Conservation (phyloP, 2,329 filamentous ascomycete genomes). For the Colletotrichum neosansevieriae region DNA sequence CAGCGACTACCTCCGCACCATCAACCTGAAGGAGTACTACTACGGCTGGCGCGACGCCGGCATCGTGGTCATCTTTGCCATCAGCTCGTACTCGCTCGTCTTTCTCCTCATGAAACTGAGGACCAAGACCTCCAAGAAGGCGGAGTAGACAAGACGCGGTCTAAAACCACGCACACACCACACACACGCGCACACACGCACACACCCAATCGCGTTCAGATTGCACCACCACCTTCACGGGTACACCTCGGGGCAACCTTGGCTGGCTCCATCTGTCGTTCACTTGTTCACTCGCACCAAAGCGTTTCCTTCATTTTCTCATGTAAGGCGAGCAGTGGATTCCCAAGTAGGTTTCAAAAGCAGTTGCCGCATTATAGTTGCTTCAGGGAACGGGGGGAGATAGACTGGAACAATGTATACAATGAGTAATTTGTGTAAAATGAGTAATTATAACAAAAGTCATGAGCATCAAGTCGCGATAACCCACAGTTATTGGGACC, state of each 20-base stretch:
- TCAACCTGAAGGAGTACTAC: conserved; percentile 71
- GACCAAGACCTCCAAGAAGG: conserved; percentile 62
- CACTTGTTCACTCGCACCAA: not conserved
- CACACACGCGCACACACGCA: no score
- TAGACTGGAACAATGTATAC: no score
- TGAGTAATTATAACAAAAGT: no score
- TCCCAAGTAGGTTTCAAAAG: no score
- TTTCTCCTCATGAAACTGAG: conserved; percentile 61
- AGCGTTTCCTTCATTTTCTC: not conserved
- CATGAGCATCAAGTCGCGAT: no score
- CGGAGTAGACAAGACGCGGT: conserved; percentile 48
- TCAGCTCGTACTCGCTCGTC: conserved; percentile 64
- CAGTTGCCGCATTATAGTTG: no score
- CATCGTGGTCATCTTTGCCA: conserved; percentile 67
- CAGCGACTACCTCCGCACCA: conserved; percentile 68
- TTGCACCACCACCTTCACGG: conserved; percentile 1
- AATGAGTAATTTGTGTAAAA: no score
- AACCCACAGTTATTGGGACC: no score
- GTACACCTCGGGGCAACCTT: not conserved
- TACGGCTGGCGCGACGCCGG: conserved; percentile 76
- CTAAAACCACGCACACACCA: no score
- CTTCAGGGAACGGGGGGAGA: no score
- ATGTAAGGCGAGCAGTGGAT: no score
- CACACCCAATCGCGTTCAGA: no score
- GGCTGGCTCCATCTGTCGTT: not conserved